Percentiles rank a stretch among this genome's conserved stretches.
Evolutionary conservation across 768 basidiomycete species (phyloP).

Genomic region (Lepiota brunneoincarnata): DNA sequence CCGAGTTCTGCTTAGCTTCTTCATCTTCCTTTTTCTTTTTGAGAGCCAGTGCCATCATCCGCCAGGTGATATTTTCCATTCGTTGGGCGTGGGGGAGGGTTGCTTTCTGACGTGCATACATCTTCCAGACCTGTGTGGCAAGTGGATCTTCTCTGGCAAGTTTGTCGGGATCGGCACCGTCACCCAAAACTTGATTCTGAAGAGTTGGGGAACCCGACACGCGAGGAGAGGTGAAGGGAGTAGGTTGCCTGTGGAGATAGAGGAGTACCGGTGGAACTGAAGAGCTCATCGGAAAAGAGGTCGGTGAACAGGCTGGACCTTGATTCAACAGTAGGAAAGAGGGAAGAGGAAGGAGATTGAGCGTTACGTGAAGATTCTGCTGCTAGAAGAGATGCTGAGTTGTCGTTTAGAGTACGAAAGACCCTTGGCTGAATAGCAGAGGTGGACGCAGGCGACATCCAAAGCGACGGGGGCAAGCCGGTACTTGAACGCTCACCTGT

Average conservation of each 20-base stretch:
- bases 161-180: slow-evolving; percentile 57
- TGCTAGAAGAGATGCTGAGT: slow-evolving; percentile 30
- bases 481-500: slow-evolving; percentile 48
- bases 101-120: slow-evolving; percentile 91
- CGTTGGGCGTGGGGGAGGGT: slow-evolving; percentile 86
- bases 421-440: slow-evolving; percentile 18
- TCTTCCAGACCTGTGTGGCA: slow-evolving; percentile 95
- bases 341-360: slow-evolving; percentile 40
- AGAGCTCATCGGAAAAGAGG: slow-evolving; percentile 70
- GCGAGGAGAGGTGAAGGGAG: slow-evolving; percentile 62
- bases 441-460: slow-evolving; percentile 75
- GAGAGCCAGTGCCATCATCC: slow-evolving; percentile 96
- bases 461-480: slow-evolving; percentile 71
- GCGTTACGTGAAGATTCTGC: slow-evolving; percentile 16
- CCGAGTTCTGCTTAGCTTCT: slow-evolving; percentile 26
- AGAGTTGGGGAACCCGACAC: slow-evolving; percentile 70
- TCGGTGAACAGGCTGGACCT: slow-evolving; percentile 67
- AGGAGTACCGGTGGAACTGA: slow-evolving; percentile 34
- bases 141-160: slow-evolving; percentile 85
- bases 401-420: slow-evolving; percentile 34
- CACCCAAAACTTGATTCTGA: slow-evolving; percentile 37
- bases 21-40: slow-evolving; percentile 86
- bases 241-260: slow-evolving; percentile 42
- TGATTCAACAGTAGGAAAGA: slow-evolving; percentile 46
- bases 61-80: slow-evolving; percentile 98